phyloP scores from a whole-genome alignment of 352 stramenopile genomes.

The Lagenidium sp. region DNA sequence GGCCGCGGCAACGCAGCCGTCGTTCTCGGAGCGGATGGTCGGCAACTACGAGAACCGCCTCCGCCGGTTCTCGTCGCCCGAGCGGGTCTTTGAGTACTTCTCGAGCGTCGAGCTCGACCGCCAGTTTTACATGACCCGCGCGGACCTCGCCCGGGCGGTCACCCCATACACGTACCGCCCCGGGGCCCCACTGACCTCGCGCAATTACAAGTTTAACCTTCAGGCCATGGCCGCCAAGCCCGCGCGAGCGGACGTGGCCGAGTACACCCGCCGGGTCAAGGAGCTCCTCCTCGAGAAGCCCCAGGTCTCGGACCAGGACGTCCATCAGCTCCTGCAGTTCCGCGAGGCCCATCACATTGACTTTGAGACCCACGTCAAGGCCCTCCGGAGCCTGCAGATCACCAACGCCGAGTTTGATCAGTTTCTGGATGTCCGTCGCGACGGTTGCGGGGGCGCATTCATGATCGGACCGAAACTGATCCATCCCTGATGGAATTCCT shows the following conservation, averaged over 20 bases:
- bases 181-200: conserved; percentile 58
- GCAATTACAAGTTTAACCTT: conserved; percentile 80
- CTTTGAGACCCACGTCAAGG: conserved; percentile 81
- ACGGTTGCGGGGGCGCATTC: not conserved
- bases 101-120: conserved; percentile 76
- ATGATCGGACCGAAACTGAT: no score
- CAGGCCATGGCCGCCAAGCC: conserved; percentile 41
- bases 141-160: conserved; percentile 72
- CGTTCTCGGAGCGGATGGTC: conserved; percentile 71
- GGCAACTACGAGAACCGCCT: conserved; percentile 87
- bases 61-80: conserved; percentile 72
- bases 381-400: conserved; percentile 59
- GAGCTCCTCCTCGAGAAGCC: conserved; percentile 45
- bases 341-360: conserved; percentile 53
- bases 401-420: conserved; percentile 79
- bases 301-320: conserved; percentile 31
- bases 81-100: conserved; percentile 89
- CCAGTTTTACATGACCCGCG: conserved; percentile 77
- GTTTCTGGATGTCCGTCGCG: conserved; percentile 37
- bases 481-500: no score
- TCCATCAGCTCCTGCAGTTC: conserved; percentile 45
- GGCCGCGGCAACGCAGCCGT: conserved; percentile 17
- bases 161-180: conserved; percentile 78
- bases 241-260: conserved; percentile 24
- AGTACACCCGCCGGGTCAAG: conserved; percentile 44